Evolutionary conservation across 78 protist genomes (phyloP), one percentile per base, ranked within the genome.

Genomic region (Dictyostelium firmibasis): DNA sequence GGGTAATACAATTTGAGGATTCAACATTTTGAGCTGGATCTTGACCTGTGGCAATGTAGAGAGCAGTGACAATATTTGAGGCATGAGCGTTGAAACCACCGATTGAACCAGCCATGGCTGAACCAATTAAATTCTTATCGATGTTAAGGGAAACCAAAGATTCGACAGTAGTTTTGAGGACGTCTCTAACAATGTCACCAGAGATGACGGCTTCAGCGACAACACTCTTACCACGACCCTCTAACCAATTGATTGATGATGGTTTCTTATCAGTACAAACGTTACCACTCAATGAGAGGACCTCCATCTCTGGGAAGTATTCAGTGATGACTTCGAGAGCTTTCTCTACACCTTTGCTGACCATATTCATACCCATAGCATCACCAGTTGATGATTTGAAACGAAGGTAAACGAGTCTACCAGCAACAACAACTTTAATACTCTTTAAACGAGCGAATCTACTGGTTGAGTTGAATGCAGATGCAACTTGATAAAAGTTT

Each of bases 41-140:
- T 82, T 99, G 99, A 7, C 99, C 99, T 11, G 97, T 83, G 29
- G 99, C 99, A 8, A 98, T 82, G 91, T 72, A 99, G 50, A 98
- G 29, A 25, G 99, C 99, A 13, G 99, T 86, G 50, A 99, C 99
- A 25, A 98, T 74, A 85, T 99, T 99, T 81, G 99, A 91, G 0
- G 99, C 99, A 36, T 99, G 99, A 10, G 99, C 99, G 82, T 99
- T 99, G 97, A 94, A 97, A n/a, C 99, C 99, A 50, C 98, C 99
- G 23, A 98, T n/a, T 23, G 99, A 86, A 43, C 99, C 99, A 8
- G 99, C 99, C 91, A 99, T 74, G 4, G 99, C 98, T 5, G 98
- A 97, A 60, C 99, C 99, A 25, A 99, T 82, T 41, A 98, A 87
- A 81, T 99, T 99, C 96, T 99, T 99, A 72, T 33, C 29, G 7